A percentile compares a stretch with the other conserved stretches of the same genome.
Conservation (phyloP, 1,284 basidiomycete genomes). For the Malassezia caprae region DNA sequence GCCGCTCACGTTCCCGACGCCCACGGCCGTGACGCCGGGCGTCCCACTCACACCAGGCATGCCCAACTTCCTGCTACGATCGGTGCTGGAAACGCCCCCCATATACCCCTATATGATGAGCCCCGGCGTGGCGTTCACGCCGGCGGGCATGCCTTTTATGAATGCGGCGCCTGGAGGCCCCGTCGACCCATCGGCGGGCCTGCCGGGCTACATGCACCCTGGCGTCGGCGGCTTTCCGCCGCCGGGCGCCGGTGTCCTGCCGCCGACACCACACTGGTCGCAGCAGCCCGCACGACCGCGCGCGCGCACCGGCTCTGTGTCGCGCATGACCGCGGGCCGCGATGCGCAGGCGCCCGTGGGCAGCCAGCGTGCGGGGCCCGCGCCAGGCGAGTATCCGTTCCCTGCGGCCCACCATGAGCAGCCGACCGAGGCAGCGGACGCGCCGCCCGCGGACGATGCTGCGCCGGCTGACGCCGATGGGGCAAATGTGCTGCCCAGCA, state of each 20-base stretch:
- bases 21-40: constrained; percentile 20
- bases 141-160: constrained; percentile 12
- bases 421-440: not conserved
- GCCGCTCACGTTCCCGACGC: constrained; percentile 17
- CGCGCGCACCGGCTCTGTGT: constrained; percentile 12
- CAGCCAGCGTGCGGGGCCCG: not conserved
- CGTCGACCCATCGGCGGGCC: constrained; percentile 3
- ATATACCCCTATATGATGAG: constrained; percentile 47
- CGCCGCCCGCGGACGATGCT: not conserved
- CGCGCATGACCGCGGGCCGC: not conserved
- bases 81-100: constrained; percentile 49
- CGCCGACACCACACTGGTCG: constrained; percentile 37
- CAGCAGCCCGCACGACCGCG: constrained; percentile 15
- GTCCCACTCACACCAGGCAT: constrained; percentile 50
- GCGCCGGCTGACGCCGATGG: not conserved
- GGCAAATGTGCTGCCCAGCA: constrained; percentile 10
- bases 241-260: constrained; percentile 6
- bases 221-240: not conserved
- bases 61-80: constrained; percentile 50
- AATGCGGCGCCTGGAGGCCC: constrained; percentile 28
- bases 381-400: constrained; percentile 28
- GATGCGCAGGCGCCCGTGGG: not conserved
- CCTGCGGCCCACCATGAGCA: constrained; percentile 16
- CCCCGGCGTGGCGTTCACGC: constrained; percentile 34
- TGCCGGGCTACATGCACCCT: not conserved